Evolutionary conservation across 2,329 filamentous ascomycete genomes (phyloP), one percentile per base, ranked within the genome.

Genomic region (Sordariomycetes sp.): DNA sequence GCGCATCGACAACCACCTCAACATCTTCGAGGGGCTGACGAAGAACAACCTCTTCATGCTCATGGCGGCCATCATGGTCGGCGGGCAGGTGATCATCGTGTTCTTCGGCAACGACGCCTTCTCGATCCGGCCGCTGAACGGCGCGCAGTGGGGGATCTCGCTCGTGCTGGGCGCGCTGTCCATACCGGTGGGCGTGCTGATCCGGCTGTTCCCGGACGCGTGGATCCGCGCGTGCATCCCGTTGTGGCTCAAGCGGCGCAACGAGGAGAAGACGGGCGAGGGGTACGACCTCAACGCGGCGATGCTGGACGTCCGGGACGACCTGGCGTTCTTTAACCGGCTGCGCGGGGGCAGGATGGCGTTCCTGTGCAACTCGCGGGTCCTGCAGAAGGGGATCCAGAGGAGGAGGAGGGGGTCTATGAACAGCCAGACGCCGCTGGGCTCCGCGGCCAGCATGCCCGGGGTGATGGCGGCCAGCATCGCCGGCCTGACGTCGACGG

Each of bases 1-100:
- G 57, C 83, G 87, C 24, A 79, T 90, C 18, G 87, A 90, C 69
- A 90, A 90, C 69, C 81, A 81, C 57, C 83, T 89, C 73, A 90
- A 90, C 68, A 82, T 90, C 60, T 88, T 90, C 61, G 86, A 89
- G 66, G 84, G 84, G 55, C 80, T 90, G 59, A 75, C 77, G 46
- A 78, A 77, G 63, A 90, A 90, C 67, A 82, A 76, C 67, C 88
- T 88, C 76, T 90, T 90, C 73, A 77, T 87, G 25, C 74, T 74
- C 22, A 89, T 90, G 68, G 83, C 86, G 69, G 67, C 74, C 59
- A 76, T 89, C 69, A 90, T 90, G 84, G 76, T 90, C 60, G 85
- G 77, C 59, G 85, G 85, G 16, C 87, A 90, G 67, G 73, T 87
- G 34, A 78, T 89, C 76, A 90, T 90, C 65, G 77, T 89, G 60